phyloP scores from a whole-genome alignment of 768 basidiomycete species.

The Pleurotus tuber-regium region DNA sequence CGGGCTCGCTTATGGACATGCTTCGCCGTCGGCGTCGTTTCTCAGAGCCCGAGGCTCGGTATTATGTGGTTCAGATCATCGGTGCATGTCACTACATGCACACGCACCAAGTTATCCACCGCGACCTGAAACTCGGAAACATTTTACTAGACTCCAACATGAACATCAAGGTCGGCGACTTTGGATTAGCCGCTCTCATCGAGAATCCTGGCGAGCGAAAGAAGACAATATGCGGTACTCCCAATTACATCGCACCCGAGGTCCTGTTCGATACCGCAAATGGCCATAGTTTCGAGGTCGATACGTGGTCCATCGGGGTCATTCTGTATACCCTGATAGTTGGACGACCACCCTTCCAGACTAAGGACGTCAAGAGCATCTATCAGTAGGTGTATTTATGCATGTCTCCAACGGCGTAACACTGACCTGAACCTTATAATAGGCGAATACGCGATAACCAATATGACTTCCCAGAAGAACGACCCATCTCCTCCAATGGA shows the following conservation, averaged over 20 bases:
- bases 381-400: slow-evolving; percentile 64
- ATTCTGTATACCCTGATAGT: slow-evolving; percentile 94
- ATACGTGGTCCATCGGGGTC: slow-evolving; percentile 97
- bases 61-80: slow-evolving; percentile 91
- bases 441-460: slow-evolving; percentile 92
- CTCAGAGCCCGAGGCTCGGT: slow-evolving; percentile 90
- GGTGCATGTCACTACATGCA: slow-evolving; percentile 99
- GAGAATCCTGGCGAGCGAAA: slow-evolving; percentile 96
- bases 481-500: slow-evolving; percentile 65
- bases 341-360: slow-evolving; percentile 98
- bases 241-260: slow-evolving; percentile 98
- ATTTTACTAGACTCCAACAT: slow-evolving; percentile 88
- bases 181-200: slow-evolving; percentile 94
- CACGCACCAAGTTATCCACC: slow-evolving; percentile 92
- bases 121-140: slow-evolving; percentile 96
- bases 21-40: slow-evolving; percentile 83
- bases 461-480: slow-evolving; percentile 87
- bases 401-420: not conserved
- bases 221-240: slow-evolving; percentile 99
- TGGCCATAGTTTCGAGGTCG: slow-evolving; percentile 97
- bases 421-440: slow-evolving; percentile 10
- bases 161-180: slow-evolving; percentile 97
- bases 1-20: slow-evolving; percentile 90
- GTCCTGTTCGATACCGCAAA: slow-evolving; percentile 94
- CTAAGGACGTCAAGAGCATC: slow-evolving; percentile 95